phyloP scores from a whole-genome alignment of 164 flowering plant species.

The Kingdonia uniflora region DNA sequence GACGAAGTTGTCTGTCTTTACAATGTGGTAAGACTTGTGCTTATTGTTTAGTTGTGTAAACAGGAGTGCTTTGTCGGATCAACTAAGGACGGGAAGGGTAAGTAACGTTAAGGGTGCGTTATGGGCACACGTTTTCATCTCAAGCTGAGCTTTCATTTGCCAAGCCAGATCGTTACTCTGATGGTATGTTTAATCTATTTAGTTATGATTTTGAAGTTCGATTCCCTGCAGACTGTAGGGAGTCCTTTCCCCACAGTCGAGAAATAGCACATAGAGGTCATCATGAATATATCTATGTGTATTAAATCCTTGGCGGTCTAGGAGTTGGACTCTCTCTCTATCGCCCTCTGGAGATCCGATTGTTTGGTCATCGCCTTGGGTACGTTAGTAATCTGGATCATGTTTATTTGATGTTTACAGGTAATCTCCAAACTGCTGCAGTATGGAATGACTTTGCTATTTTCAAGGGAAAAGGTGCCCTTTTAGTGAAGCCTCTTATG shows the following conservation, averaged over 20 bases:
- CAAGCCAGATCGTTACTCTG: constrained; percentile 9
- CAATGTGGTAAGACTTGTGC: too few species aligned
- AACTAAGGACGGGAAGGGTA: constrained; percentile 10
- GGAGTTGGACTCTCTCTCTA: too few species aligned
- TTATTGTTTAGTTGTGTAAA: neutral
- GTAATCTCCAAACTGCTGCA: too few species aligned
- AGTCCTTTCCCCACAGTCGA: too few species aligned
- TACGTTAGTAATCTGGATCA: too few species aligned
- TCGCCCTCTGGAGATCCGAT: constrained; percentile 16
- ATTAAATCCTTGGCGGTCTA: neutral
- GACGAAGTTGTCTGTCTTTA: too few species aligned
- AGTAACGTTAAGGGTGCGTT: constrained; percentile 11
- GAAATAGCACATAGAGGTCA: too few species aligned
- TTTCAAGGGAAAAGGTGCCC: constrained; percentile 88
- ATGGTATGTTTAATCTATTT: constrained; percentile 15
- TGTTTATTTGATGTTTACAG: constrained; percentile 29
- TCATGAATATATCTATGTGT: neutral
- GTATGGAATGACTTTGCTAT: constrained; percentile 26
- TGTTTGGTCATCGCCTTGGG: too few species aligned
- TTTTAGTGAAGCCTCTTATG: constrained; percentile 39
- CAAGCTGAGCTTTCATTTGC: constrained; percentile 25
- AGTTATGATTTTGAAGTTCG: neutral
- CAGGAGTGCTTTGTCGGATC: constrained; percentile 18
- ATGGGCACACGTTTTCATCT: constrained; percentile 10
- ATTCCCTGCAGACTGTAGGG: neutral